Evolutionary conservation across 257 asterid species (phyloP).

Genomic region (Gentiana macrophylla): DNA sequence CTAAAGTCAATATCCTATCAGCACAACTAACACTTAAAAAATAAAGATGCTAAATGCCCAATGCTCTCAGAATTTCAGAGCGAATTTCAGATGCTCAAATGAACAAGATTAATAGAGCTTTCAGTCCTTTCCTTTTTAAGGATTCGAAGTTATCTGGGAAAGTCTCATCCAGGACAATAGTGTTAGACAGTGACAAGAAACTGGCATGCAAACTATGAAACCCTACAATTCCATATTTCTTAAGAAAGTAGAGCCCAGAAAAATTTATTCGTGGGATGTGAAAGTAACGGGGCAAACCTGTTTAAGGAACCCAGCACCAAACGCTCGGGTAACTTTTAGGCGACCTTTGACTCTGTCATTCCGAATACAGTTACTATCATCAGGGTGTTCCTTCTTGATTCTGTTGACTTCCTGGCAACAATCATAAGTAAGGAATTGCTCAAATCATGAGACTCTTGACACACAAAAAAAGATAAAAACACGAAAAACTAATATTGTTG

Average conservation of each 20-base stretch:
- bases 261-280: background rate
- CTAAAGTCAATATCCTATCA: too few species aligned
- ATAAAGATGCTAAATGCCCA: too few species aligned
- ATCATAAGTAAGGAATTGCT: background rate
- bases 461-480: background rate
- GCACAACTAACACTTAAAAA: too few species aligned
- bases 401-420: constrained; percentile 64
- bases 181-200: too few species aligned
- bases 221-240: background rate
- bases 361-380: constrained; percentile 77
- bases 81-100: too few species aligned
- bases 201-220: too few species aligned
- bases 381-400: constrained; percentile 91
- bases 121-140: background rate
- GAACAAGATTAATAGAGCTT: background rate
- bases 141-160: background rate
- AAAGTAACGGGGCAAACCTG: constrained; percentile 33
- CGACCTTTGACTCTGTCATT: constrained; percentile 93
- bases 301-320: constrained; percentile 95
- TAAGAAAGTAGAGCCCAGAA: background rate
- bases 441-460: background rate
- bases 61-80: too few species aligned
- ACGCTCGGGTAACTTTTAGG: constrained; percentile 90
- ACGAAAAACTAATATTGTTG: too few species aligned
- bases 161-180: background rate